Base-by-base conservation (phyloP, 352 stramenopile genomes). In the Phytophthora tentaculata region DNA sequence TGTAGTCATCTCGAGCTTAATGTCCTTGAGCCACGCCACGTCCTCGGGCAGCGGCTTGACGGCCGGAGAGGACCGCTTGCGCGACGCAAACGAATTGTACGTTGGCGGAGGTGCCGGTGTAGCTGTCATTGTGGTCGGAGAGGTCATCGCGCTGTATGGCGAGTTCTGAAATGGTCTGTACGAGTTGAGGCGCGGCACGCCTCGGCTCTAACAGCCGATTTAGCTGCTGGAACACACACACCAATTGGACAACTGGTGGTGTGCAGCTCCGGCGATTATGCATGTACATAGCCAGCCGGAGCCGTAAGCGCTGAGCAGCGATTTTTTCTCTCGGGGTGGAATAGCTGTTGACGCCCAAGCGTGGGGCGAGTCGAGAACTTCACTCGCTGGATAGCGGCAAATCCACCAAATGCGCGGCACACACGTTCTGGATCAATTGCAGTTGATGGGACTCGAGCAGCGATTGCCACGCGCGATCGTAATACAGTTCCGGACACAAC, bases 11-110 rank as follows among this genome's bases (percentile, higher is more conserved):
- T 79, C 74, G 23, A 81, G 61, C 57, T 59, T 71, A 5, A 75
- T 61, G 60, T 79, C 63, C 32, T 78, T 71, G 39, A 80, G 61
- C 73, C 73, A 80, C 23, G 73, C 73, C 20, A 76, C 73, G 3
- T 74, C 58, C 23, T 78, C 73, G 13, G 73, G 73, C 47, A 80
- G 55, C 23, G 69, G 65, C 64, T 69, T 73, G 12, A 70, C 35
- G 22, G 63, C 47, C 9, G 73, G 73, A 20, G 68, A 74, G 12
- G 70, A 71, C 39, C 70, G 56, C 22, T 74, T 77, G 45, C 70
- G 70, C 51, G 66, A 74, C 2, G 60, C 24, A 47, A 74, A 61
- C 39, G 70, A 74, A 61, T 66, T 77, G 56, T 68, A 71, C 39
- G 16, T 44, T 39, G 61, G 39, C 28, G 5, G 29, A 14, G 47